Percentiles rank a stretch among this genome's conserved stretches.
These are phyloP conservation scores for Ehretia macrophylla DNA, from an alignment of 257 asterid species.

Conservation along the genomic window DNA sequence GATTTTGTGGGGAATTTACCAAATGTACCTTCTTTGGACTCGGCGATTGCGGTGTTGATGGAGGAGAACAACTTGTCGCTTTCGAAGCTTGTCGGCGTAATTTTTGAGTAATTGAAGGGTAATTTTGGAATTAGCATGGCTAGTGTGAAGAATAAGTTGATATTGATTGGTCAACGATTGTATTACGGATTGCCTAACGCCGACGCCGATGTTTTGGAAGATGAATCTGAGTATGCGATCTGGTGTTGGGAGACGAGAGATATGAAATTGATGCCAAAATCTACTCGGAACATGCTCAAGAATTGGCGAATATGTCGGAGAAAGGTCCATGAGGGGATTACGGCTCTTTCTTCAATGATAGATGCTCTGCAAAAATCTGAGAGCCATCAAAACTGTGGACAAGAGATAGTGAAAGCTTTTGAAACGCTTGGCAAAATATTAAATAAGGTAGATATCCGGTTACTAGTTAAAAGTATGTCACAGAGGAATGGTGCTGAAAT, in stretches of 20 bases:
- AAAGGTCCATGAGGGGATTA: conserved; percentile 82
- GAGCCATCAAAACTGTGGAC: conserved; percentile 33
- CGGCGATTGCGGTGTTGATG: conserved; percentile 57
- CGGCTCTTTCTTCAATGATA: conserved; percentile 55
- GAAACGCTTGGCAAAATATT: conserved; percentile 62
- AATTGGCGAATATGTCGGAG: conserved; percentile 63
- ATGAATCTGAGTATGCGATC: conserved; percentile 63
- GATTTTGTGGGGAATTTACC: conserved; percentile 22
- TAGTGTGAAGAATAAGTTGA: conserved; percentile 63
- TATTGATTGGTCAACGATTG: conserved; percentile 64
- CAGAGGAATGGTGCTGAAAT: conserved; percentile 50
- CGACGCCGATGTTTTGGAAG: conserved; percentile 89
- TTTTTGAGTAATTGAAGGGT: conserved; percentile 47
- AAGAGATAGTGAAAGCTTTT: conserved; percentile 65
- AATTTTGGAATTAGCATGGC: conserved; percentile 43
- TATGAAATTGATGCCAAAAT: conserved; percentile 64
- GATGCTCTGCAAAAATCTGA: conserved; percentile 50
- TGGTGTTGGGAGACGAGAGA: conserved; percentile 99
- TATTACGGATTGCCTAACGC: conserved; percentile 53
- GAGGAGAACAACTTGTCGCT: conserved; percentile 79
- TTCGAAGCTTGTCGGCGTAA: conserved; percentile 59
- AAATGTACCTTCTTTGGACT: conserved; percentile 25
- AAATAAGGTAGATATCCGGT: conserved; percentile 66
- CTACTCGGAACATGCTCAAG: conserved; percentile 43
- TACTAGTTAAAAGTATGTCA: conserved; percentile 40